Evolutionary conservation across 1,284 basidiomycete species (phyloP).

Genomic region (Thecaphora thlaspeos): DNA sequence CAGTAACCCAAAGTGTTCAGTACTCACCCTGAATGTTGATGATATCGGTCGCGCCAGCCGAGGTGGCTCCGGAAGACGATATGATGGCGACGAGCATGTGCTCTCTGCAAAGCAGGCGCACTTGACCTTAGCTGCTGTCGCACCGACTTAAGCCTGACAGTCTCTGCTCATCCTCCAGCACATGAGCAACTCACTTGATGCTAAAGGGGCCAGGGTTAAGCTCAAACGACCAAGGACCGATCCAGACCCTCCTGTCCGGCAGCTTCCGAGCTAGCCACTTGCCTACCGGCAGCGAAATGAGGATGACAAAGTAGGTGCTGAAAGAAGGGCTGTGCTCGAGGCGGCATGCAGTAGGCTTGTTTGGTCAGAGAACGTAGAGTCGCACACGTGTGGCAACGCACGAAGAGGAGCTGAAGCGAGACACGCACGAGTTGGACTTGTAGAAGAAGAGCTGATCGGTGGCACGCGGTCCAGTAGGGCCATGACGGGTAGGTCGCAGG

Average conservation of each 20-base stretch:
- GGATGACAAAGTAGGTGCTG: slow-evolving; percentile 64
- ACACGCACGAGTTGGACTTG: slow-evolving; percentile 42
- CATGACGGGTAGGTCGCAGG: too few species aligned
- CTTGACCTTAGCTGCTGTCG: background rate
- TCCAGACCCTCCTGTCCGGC: slow-evolving; percentile 50
- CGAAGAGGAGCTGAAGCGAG: background rate
- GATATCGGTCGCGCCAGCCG: slow-evolving; percentile 56
- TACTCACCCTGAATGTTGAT: slow-evolving; percentile 52
- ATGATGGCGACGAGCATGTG: slow-evolving; percentile 60
- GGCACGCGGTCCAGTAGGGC: too few species aligned
- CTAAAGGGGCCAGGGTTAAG: slow-evolving; percentile 62
- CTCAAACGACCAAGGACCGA: slow-evolving; percentile 49
- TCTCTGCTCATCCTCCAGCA: too few species aligned
- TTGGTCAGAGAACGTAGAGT: slow-evolving; percentile 26
- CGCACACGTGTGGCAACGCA: too few species aligned
- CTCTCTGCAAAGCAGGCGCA: slow-evolving; percentile 16
- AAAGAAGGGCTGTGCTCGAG: slow-evolving; percentile 58
- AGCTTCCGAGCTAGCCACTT: slow-evolving; percentile 56
- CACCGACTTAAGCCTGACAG: too few species aligned
- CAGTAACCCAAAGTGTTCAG: too few species aligned
- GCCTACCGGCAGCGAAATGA: slow-evolving; percentile 61
- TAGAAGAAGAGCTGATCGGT: slow-evolving; percentile 47
- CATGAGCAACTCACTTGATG: slow-evolving; percentile 53
- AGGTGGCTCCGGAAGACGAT: slow-evolving; percentile 59
- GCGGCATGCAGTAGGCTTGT: background rate